Conservation (phyloP, 2,329 filamentous ascomycete species). For the Ophiostoma perfectum region DNA sequence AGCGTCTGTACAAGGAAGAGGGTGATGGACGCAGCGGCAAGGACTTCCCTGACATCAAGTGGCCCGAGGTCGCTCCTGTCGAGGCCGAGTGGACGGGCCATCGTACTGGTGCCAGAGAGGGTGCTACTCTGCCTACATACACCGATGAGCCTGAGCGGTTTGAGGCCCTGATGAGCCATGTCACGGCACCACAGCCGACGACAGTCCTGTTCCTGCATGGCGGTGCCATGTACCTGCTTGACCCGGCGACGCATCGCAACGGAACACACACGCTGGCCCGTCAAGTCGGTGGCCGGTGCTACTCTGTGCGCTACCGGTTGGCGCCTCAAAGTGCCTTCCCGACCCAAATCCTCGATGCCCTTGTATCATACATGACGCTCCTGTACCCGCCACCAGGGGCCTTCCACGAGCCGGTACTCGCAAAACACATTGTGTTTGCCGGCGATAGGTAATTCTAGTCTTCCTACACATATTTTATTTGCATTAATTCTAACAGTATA, state of each 20-base stretch:
- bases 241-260: constrained; percentile 61
- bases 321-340: constrained; percentile 72
- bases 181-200: constrained; percentile 50
- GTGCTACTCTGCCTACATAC: constrained; percentile 45
- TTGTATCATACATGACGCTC: constrained; percentile 66
- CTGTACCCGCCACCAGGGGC: constrained; percentile 65
- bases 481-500: constrained; percentile 30
- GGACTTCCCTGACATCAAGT: constrained; percentile 28
- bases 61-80: constrained; percentile 52
- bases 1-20: constrained; percentile 29
- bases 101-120: constrained; percentile 47
- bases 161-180: constrained; percentile 60
- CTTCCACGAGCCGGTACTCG: constrained; percentile 58
- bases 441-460: constrained; percentile 55
- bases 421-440: constrained; percentile 62
- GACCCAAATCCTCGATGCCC: constrained; percentile 64
- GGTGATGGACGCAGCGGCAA: constrained; percentile 16
- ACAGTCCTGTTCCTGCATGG: constrained; percentile 73
- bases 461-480: not conserved
- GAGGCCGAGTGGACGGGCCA: constrained; percentile 75
- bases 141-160: constrained; percentile 62
- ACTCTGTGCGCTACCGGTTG: constrained; percentile 68
- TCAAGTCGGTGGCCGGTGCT: constrained; percentile 60
- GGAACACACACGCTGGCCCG: constrained; percentile 58
- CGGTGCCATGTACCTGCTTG: constrained; percentile 67